These are phyloP conservation scores for Citrus unshiu DNA, from an alignment of 345 rosid genomes.

Conservation along the genomic window DNA sequence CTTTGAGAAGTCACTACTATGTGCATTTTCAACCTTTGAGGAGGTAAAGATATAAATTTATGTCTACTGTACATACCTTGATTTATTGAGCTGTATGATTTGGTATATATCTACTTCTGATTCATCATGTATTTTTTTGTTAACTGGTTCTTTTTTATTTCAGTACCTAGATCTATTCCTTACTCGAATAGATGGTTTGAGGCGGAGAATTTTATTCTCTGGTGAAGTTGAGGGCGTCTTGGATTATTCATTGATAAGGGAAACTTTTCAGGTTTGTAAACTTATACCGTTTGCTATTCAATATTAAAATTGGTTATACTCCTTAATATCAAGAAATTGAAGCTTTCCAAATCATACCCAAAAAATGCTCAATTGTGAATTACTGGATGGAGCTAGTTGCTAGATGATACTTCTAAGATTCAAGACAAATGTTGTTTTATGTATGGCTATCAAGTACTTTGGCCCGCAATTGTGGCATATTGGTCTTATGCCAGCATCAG, in stretches of 20 bases:
- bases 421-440: neutral
- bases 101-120: neutral
- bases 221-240: conserved; percentile 39
- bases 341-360: conserved; percentile 1
- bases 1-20: conserved; percentile 74
- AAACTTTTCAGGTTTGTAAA: conserved; percentile 69
- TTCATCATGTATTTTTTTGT: neutral
- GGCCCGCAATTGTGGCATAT: neutral
- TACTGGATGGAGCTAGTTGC: neutral
- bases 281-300: neutral
- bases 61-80: neutral
- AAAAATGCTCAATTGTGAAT: too few relatives aligned
- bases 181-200: conserved; percentile 81
- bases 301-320: neutral
- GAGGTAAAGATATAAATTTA: conserved; percentile 47
- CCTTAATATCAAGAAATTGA: conserved; percentile 9
- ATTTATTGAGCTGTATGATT: neutral
- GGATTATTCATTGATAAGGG: conserved; percentile 60
- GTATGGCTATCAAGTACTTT: neutral
- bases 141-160: conserved; percentile 15
- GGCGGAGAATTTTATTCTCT: conserved; percentile 58
- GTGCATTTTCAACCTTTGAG: conserved; percentile 69
- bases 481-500: neutral
- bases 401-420: neutral
- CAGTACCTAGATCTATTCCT: conserved; percentile 86